Evolutionary conservation across 1,284 basidiomycete genomes (phyloP).

Genomic region (Sporisorium graminicola): DNA sequence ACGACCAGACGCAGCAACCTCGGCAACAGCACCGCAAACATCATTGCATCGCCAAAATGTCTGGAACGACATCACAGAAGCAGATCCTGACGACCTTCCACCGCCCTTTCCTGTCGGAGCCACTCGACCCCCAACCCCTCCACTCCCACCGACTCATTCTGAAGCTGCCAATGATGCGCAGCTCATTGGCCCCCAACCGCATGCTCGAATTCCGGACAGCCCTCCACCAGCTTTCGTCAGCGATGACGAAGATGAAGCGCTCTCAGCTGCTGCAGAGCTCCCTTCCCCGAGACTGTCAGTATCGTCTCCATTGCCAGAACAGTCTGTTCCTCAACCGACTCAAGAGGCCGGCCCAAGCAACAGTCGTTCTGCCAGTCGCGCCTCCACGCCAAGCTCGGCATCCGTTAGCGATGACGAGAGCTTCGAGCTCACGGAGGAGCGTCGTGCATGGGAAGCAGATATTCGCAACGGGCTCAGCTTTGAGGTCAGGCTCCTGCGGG

Average conservation of each 20-base stretch:
- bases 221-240: slow-evolving; percentile 60
- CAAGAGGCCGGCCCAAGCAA: not conserved
- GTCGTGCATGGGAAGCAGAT: slow-evolving; percentile 51
- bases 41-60: slow-evolving; percentile 53
- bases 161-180: slow-evolving; percentile 31
- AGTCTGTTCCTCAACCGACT: not conserved
- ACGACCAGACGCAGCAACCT: not conserved
- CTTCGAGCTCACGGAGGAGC: slow-evolving; percentile 35
- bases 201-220: slow-evolving; percentile 45
- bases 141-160: slow-evolving; percentile 36
- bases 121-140: slow-evolving; percentile 41
- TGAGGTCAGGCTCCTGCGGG: slow-evolving; percentile 39
- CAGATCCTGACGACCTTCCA: slow-evolving; percentile 53
- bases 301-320: not conserved
- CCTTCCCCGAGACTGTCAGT: not conserved
- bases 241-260: slow-evolving; percentile 41
- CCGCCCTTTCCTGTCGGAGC: slow-evolving; percentile 54
- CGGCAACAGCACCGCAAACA: slow-evolving; percentile 13
- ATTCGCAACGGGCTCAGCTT: slow-evolving; percentile 41
- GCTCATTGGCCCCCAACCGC: slow-evolving; percentile 42
- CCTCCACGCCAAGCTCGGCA: slow-evolving; percentile 17
- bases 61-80: slow-evolving; percentile 54
- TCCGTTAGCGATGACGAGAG: slow-evolving; percentile 34
- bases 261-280: not conserved
- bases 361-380: slow-evolving; percentile 16